Evolutionary conservation across 2,329 filamentous ascomycete species (phyloP), one percentile per base, ranked within the genome.

Genomic region (Botrytis squamosa): DNA sequence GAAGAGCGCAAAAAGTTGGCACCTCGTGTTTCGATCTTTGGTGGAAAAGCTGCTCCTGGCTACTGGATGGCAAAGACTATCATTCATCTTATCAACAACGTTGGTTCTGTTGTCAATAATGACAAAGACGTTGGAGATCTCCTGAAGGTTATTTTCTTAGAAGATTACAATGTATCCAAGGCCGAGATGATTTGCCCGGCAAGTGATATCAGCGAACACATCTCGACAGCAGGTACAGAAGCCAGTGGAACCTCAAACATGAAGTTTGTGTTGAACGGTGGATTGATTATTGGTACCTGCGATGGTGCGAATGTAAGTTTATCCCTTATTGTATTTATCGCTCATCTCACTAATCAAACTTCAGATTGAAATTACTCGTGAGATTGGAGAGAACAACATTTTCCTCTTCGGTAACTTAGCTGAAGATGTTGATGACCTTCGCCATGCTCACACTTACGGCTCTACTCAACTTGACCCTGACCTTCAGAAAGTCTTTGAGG

Each of bases 61-160:
- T 99, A 99, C 86, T 99, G 96, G 96, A 99, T 98, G 96, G 96
- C 96, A 55, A 99, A 99, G 89, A 97, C 96, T 59, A 94, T 98
- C 78, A 99, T 99, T 79, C 95, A 98, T 82, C 88, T 99, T 73
- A 91, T 99, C 86, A 98, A 98, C 85, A 92, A 91, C 75, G 96
- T 98, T 40, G 94, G 94, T 6, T 85, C 90, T 25, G 93, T 98
- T 4, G 92, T 99, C 78, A 99, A 99, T 86, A 93, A 93, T 59
- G 96, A 99, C 80, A 86, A 90, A 62, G 96, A 98, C 49, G 91
- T 98, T 81, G 95, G 95, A 46, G 95, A 98, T 81, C 87, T 97
- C 44, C 88, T 99, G 81, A 99, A 99, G 87, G 96, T 99, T 71
- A 91, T 99, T 81, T 99, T 98, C 86, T 84, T 99, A 71, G 94